Conservation (phyloP, 495 filamentous ascomycete species). For the Jackrogersella minutella region DNA sequence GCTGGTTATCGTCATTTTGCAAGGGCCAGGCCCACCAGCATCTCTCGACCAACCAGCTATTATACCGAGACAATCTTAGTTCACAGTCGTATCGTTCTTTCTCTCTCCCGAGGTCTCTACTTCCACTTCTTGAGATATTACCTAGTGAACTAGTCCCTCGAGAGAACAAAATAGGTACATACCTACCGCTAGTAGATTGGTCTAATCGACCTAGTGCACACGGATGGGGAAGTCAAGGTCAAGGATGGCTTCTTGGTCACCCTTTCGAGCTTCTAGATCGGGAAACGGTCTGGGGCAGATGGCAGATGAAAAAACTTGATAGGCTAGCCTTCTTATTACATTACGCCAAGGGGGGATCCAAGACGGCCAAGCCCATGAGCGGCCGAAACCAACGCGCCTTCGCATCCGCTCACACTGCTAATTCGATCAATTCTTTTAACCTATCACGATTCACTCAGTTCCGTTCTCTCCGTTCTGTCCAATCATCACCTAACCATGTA, state of each 20-base stretch:
- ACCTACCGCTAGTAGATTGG: too few relatives aligned
- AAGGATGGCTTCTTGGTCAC: not conserved
- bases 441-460: not conserved
- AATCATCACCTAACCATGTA: constrained; percentile 20
- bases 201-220: too few relatives aligned
- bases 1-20: constrained; percentile 35
- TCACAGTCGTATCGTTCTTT: constrained; percentile 6
- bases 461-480: constrained; percentile 4
- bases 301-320: constrained; percentile 12
- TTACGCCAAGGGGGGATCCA: constrained; percentile 24
- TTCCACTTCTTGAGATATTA: too few relatives aligned
- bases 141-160: too few relatives aligned
- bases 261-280: constrained; percentile 24
- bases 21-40: constrained; percentile 7
- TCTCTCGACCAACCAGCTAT: constrained; percentile 19
- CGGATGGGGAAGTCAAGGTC: constrained; percentile 17
- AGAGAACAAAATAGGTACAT: constrained; percentile 4
- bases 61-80: constrained; percentile 18
- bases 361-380: constrained; percentile 14
- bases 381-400: constrained; percentile 11
- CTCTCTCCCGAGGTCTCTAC: too few relatives aligned
- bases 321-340: constrained; percentile 17
- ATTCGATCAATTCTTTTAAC: constrained; percentile 18
- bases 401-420: not conserved
- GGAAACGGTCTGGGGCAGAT: constrained; percentile 20